Base-by-base conservation (phyloP, 169 alveolate species). In the Besnoitia besnoiti region DNA sequence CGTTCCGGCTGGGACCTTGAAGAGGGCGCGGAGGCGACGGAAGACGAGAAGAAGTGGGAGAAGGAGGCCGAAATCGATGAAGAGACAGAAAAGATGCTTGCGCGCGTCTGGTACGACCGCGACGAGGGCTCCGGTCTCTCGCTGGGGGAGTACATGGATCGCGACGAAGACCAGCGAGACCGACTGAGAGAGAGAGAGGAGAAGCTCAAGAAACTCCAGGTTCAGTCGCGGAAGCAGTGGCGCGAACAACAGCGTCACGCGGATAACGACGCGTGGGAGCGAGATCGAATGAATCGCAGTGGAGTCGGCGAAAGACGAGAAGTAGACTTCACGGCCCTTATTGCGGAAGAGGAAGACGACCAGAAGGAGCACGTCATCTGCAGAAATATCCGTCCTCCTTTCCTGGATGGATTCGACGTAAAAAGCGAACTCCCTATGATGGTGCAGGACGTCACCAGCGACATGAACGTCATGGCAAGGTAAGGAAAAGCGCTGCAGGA, bases 391-490 rank as follows among this genome's bases (percentile, higher is more conserved):
- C 73, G 82, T 27, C 96, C 96, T 30, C 95, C 96, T 33, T 93
- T 95, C 80, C 91, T 93, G 49, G 90, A 82, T 16, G 96, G 95
- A 0, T 80, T 37, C 93, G 89, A 92, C 55, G 91, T 79, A 37
- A 90, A 10, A 85, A 82, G 50, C 47, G 85, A 90, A 59, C 79
- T 85, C 19, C 94, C 93, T 61, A 19, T 85, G 40, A 98, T 99
- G 2, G 99, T 99, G 24, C 98, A 98, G 95, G 99, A 99, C 92
- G 99, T 97, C 19, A 98, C 99, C 37, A 97, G 99, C 50, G 99
- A 99, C 95, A 98, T 99, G 96, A 99, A 99, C 46, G 96, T 96
- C 84, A 93, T 99, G 92, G 99, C 99, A 40, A 98, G 98, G 96
- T 97, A 98, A 93, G 55, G 24, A n/a, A n/a, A n/a, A n/a, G n/a